Evolutionary conservation across 2,329 filamentous ascomycete genomes (phyloP).

Genomic region (Exophiala phaeomuriformis): DNA sequence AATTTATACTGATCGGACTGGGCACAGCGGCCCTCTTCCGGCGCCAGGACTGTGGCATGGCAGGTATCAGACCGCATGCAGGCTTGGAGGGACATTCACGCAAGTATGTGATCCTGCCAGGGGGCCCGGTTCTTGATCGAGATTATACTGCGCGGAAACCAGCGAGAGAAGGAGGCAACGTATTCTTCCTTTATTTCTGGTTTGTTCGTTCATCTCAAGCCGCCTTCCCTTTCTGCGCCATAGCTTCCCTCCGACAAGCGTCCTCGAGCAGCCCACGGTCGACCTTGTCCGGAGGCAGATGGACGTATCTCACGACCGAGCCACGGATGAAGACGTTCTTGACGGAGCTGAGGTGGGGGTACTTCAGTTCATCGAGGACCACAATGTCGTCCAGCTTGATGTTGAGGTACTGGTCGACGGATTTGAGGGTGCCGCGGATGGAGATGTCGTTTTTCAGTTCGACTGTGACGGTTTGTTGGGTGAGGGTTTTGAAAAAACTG

Average conservation of each 20-base stretch:
- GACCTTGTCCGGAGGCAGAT: conserved; percentile 72
- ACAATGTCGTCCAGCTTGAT: conserved; percentile 96
- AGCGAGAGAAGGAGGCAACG: no score
- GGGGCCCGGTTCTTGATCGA: no score
- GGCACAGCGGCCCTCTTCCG: no score
- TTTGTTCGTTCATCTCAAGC: not conserved
- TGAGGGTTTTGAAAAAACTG: conserved; percentile 92
- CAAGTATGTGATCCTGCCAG: no score
- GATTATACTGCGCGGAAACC: no score
- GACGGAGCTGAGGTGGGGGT: conserved; percentile 83
- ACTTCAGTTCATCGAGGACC: conserved; percentile 87
- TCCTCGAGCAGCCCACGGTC: conserved; percentile 84
- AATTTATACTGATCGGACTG: no score
- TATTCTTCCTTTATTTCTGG: no score
- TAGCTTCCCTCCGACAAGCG: conserved; percentile 72
- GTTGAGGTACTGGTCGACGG: conserved; percentile 97
- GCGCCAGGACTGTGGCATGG: no score
- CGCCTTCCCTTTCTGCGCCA: conserved; percentile 16
- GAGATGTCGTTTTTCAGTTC: conserved; percentile 99
- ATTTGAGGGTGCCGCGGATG: conserved; percentile 90
- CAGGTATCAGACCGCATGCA: no score
- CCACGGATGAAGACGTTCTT: conserved; percentile 96
- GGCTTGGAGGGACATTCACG: no score
- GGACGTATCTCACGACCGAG: conserved; percentile 86
- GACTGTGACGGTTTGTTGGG: conserved; percentile 93